Percentiles rank a stretch among this genome's conserved stretches.
Conservation (phyloP, 331 rosid genomes). For the Quercus lobata region DNA sequence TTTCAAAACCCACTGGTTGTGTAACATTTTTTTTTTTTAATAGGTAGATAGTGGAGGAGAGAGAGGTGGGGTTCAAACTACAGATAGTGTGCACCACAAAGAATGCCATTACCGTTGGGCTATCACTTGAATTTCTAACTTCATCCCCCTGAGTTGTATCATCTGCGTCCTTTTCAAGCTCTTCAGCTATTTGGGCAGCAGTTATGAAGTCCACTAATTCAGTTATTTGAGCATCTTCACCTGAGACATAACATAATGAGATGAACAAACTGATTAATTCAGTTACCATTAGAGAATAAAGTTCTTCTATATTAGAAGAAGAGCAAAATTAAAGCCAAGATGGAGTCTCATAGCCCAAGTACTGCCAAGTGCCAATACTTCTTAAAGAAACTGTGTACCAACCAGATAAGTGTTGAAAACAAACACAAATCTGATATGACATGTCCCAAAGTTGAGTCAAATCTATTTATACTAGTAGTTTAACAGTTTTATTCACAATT, state of each 20-base stretch:
- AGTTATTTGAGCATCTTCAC: constrained; percentile 61
- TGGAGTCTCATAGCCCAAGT: background rate
- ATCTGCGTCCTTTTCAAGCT: constrained; percentile 50
- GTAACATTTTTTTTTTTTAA: no score
- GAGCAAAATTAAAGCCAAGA: background rate
- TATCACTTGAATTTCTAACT: constrained; percentile 20
- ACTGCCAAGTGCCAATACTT: background rate
- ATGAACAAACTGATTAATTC: constrained; percentile 10
- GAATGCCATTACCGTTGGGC: no score
- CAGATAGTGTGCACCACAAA: no score
- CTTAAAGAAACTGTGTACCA: constrained; percentile 7
- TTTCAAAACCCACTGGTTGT: no score
- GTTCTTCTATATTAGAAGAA: background rate
- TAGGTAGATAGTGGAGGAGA: no score
- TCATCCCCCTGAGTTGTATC: constrained; percentile 34
- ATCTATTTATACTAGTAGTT: background rate
- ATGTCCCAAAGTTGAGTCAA: background rate
- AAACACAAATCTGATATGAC: background rate
- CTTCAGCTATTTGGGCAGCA: constrained; percentile 77
- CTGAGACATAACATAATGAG: constrained; percentile 36
- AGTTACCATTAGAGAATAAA: background rate
- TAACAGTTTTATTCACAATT: background rate
- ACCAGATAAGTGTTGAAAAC: background rate
- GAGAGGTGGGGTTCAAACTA: no score
- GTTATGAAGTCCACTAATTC: constrained; percentile 79